A percentile compares a stretch with the other conserved stretches of the same genome.
phyloP scores from a whole-genome alignment of 305 asterid genomes.

The Solanum chacoense region DNA sequence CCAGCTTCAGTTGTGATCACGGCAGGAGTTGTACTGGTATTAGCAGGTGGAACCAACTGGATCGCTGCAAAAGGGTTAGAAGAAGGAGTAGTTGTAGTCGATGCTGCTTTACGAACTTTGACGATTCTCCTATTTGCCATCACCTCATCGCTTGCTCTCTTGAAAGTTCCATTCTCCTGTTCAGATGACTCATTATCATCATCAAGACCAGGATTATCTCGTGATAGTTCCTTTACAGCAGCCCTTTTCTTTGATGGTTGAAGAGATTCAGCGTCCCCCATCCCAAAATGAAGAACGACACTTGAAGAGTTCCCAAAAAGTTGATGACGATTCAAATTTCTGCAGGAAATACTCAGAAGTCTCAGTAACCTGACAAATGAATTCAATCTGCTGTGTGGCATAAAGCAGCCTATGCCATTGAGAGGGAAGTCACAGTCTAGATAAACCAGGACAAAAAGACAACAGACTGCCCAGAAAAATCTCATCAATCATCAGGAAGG shows the following conservation, averaged over 20 bases:
- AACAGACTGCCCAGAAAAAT: not conserved
- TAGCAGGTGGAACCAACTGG: constrained; percentile 37
- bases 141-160: constrained; percentile 74
- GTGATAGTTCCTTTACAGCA: constrained; percentile 67
- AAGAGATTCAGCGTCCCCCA: constrained; percentile 67
- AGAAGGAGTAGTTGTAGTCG: constrained; percentile 33
- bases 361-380: not conserved
- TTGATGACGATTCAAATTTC: constrained; percentile 5
- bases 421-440: not conserved
- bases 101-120: constrained; percentile 48
- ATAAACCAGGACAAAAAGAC: not conserved
- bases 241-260: constrained; percentile 86
- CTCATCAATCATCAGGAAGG: not conserved
- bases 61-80: constrained; percentile 71
- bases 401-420: not conserved
- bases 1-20: constrained; percentile 2
- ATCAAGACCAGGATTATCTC: constrained; percentile 84
- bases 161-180: constrained; percentile 53
- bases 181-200: constrained; percentile 49
- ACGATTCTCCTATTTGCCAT: constrained; percentile 67
- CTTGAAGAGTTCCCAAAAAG: not conserved
- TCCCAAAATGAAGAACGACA: constrained; percentile 11
- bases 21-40: constrained; percentile 19
- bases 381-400: not conserved
- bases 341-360: constrained; percentile 15